phyloP scores from a whole-genome alignment of 2,329 filamentous ascomycete genomes.

The Neopestalotiopsis clavispora region DNA sequence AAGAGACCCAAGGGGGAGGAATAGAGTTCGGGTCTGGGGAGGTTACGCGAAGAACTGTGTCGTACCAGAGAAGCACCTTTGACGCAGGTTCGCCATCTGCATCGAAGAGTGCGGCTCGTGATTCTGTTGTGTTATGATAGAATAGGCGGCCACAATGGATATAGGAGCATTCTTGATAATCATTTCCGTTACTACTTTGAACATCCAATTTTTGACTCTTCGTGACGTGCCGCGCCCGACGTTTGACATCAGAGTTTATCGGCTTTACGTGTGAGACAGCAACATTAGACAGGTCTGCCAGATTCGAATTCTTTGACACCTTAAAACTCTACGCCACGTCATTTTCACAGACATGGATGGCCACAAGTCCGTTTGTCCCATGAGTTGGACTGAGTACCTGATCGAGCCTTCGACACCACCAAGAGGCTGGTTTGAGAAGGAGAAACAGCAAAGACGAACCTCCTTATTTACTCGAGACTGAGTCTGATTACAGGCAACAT shows the following conservation, averaged over 20 bases:
- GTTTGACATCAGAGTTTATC: neutral
- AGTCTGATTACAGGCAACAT: too few species aligned
- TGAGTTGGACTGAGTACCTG: too few species aligned
- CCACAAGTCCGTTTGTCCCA: too few species aligned
- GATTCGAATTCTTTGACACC: too few species aligned
- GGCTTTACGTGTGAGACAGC: neutral
- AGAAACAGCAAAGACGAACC: too few species aligned
- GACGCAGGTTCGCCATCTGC: neutral
- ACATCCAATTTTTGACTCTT: neutral
- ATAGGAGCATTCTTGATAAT: constrained; percentile 9
- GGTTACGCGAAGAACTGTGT: neutral
- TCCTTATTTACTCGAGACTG: too few species aligned
- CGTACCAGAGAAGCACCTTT: neutral
- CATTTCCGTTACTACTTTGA: neutral
- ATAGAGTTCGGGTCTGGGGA: neutral
- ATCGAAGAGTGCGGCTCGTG: neutral
- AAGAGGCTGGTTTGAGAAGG: too few species aligned
- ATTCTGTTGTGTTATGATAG: constrained; percentile 13
- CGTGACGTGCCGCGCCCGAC: neutral
- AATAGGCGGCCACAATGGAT: constrained; percentile 8
- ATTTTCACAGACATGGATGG: too few species aligned
- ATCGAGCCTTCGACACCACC: too few species aligned
- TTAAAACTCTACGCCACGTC: too few species aligned
- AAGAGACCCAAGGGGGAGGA: neutral
- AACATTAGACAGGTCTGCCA: too few species aligned